Conservation (phyloP, 2,329 filamentous ascomycete species). For the Cordyceps tenuipes region DNA sequence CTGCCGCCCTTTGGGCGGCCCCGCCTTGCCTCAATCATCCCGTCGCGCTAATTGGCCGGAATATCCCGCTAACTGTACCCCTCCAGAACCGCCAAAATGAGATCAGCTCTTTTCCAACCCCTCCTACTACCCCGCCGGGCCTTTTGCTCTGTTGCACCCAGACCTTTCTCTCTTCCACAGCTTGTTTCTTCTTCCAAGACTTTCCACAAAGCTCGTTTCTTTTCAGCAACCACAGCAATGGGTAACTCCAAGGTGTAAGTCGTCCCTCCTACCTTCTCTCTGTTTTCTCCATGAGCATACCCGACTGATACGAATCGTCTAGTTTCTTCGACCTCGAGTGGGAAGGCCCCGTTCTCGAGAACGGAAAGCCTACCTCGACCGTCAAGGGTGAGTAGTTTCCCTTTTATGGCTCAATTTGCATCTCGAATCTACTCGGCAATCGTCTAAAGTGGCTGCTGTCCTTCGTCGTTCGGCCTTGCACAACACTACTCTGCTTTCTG, state of each 20-base stretch:
- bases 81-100: constrained; percentile 36
- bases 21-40: constrained; percentile 10
- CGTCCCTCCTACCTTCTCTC: not conserved
- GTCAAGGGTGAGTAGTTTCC: constrained; percentile 48
- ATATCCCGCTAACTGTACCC: constrained; percentile 30
- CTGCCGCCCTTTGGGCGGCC: constrained; percentile 10
- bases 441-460: not conserved
- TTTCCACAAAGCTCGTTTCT: constrained; percentile 34
- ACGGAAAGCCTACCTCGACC: constrained; percentile 43
- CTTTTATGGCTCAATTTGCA: not conserved
- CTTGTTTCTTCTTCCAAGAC: constrained; percentile 33
- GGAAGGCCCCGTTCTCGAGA: constrained; percentile 63
- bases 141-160: constrained; percentile 30
- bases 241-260: constrained; percentile 58
- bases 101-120: constrained; percentile 36
- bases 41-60: constrained; percentile 14
- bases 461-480: not conserved
- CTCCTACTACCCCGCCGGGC: constrained; percentile 37
- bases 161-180: constrained; percentile 34
- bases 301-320: constrained; percentile 18
- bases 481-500: not conserved
- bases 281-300: not conserved
- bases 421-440: not conserved
- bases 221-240: constrained; percentile 64
- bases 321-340: constrained; percentile 67